Base-by-base conservation (phyloP, 163 green algal genomes). In the Scenedesmus sp. region DNA sequence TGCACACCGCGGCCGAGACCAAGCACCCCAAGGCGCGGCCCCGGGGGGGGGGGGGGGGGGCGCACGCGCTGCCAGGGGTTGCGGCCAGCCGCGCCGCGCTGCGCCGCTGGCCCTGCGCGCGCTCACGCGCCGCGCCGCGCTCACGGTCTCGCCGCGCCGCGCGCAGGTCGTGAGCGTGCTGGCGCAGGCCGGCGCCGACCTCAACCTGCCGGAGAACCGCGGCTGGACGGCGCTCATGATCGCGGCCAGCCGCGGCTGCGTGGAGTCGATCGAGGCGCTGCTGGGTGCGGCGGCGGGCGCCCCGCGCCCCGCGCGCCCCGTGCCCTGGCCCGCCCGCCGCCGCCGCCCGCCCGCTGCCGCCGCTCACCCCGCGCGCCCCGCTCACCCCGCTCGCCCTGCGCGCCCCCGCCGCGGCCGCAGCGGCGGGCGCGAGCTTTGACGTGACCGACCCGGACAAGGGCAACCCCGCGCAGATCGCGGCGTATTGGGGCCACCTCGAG, bases 191-290 rank as follows among this genome's bases (percentile, higher is more conserved):
- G 69, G 69, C 33, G 69, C 69, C 58, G 69, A 77, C 69, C 69
- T 77, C 15, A 77, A 77, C 33, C 39, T 77, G 34, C 69, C 69
- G 26, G 69, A 77, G 54, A 77, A 77, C 54, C 47, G 69, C 9
- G 69, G 69, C 53, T 77, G 69, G 69, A 77, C 69, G 17, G 69
- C 69, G 10, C 69, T 77, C 0, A 77, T 77, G 69, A 77, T 77
- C 31, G 69, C 69, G 31, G 69, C 69, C 13, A 77, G 69, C 54
- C 64, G 69, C 28, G 69, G 69, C 24, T 77, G 69, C 31, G 69
- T 77, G 53, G 69, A 77, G 24, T 77, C 69, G 2, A 77, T 77
- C 22, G 69, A 77, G 20, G 69, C 69, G 18, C 54, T 77, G 54
- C 69, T 76, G n/a, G 51, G 67, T 76, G 34, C 64, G 67, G 26